phyloP scores from a whole-genome alignment of 805 yeast genomes.

The Kazachstania martiniae region DNA sequence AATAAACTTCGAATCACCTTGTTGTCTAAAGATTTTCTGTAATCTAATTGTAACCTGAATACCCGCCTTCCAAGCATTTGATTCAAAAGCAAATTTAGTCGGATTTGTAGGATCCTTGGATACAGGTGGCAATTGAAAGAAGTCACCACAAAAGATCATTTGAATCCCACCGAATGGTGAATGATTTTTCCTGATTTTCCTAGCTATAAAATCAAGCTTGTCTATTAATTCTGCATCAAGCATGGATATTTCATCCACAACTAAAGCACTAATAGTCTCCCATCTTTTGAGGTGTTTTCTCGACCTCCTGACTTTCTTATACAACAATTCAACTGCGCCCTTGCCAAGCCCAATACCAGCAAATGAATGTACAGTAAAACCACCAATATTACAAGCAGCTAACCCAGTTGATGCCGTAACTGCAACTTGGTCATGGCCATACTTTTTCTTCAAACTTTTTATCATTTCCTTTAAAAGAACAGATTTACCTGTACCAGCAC shows the following conservation, averaged over 20 bases:
- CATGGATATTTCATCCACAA: slow-evolving; percentile 77
- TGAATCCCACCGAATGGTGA: slow-evolving; percentile 77
- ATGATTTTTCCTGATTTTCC: slow-evolving; percentile 33
- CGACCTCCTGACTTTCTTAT: slow-evolving; percentile 43
- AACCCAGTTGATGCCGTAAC: slow-evolving; percentile 80
- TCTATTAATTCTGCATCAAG: slow-evolving; percentile 58
- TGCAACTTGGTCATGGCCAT: slow-evolving; percentile 45
- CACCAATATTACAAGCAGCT: slow-evolving; percentile 77
- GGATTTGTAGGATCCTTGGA: slow-evolving; percentile 21
- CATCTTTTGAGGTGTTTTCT: slow-evolving; percentile 43
- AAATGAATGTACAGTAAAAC: slow-evolving; percentile 65
- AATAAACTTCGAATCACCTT: slow-evolving; percentile 58
- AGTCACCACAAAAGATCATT: slow-evolving; percentile 67
- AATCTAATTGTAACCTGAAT: slow-evolving; percentile 49
- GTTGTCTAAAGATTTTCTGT: slow-evolving; percentile 63
- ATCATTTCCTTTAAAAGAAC: slow-evolving; percentile 62
- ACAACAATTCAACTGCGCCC: slow-evolving; percentile 36
- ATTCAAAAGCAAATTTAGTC: slow-evolving; percentile 51
- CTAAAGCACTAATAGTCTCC: slow-evolving; percentile 45
- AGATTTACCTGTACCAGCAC: slow-evolving; percentile 98
- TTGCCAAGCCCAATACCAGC: slow-evolving; percentile 70
- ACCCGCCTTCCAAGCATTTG: slow-evolving; percentile 48
- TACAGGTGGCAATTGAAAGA: slow-evolving; percentile 69
- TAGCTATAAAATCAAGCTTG: slow-evolving; percentile 52
- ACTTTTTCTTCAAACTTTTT: slow-evolving; percentile 36